These are phyloP conservation scores for Saccharomycopsis fibuligera DNA, from an alignment of 805 yeast genomes.

Conservation along the genomic window DNA sequence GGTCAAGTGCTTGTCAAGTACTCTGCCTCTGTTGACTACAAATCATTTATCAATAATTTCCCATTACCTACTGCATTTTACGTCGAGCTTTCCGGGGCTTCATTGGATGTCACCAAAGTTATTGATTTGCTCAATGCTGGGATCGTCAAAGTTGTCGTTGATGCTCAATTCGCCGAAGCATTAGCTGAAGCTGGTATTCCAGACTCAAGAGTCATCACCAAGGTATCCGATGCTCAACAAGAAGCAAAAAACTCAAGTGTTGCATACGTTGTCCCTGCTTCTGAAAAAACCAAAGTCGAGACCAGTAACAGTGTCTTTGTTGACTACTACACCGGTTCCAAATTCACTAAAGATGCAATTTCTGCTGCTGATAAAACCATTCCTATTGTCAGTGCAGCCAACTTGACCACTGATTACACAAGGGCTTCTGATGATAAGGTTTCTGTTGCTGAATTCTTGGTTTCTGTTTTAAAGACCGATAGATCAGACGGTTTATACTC, in stretches of 20 bases:
- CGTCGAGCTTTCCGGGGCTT: slow-evolving; percentile 15
- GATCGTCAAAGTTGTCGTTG: slow-evolving; percentile 40
- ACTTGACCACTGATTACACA: slow-evolving; percentile 12
- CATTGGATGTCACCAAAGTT: slow-evolving; percentile 21
- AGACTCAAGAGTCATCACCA: slow-evolving; percentile 36
- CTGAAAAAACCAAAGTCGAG: slow-evolving; percentile 10
- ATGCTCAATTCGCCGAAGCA: slow-evolving; percentile 27
- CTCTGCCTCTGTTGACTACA: neutral
- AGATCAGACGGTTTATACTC: slow-evolving; percentile 81
- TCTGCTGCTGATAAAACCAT: neutral
- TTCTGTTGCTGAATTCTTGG: slow-evolving; percentile 39
- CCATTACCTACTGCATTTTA: slow-evolving; percentile 27
- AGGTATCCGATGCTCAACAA: slow-evolving; percentile 1
- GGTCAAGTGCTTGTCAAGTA: slow-evolving; percentile 14
- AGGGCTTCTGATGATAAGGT: slow-evolving; percentile 21
- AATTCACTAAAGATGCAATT: neutral
- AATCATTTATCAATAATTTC: slow-evolving; percentile 17
- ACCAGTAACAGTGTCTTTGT: neutral
- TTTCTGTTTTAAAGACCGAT: slow-evolving; percentile 62
- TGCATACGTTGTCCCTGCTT: slow-evolving; percentile 16
- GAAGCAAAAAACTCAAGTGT: slow-evolving; percentile 19
- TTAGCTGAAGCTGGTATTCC: slow-evolving; percentile 47
- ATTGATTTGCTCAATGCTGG: slow-evolving; percentile 57
- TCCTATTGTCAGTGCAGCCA: slow-evolving; percentile 21
- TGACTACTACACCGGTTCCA: slow-evolving; percentile 2